Evolutionary conservation across 2,329 filamentous ascomycete species (phyloP).

Genomic region (Scedosporium minutisporum): DNA sequence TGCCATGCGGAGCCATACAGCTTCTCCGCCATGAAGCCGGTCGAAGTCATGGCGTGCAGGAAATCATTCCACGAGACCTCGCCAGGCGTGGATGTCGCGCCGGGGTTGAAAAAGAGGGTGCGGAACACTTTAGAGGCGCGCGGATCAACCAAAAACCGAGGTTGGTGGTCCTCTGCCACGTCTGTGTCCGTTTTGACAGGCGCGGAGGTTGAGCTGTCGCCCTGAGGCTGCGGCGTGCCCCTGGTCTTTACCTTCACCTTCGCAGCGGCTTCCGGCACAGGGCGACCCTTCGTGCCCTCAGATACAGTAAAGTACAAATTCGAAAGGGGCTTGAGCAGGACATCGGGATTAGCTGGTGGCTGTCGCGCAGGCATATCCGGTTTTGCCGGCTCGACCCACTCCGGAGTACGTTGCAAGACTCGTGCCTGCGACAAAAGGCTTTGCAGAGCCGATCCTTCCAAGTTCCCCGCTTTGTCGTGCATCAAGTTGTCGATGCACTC

Average conservation of each 20-base stretch:
- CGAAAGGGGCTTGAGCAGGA: background rate
- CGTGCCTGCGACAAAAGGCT: constrained; percentile 23
- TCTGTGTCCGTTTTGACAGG: background rate
- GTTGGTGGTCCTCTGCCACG: background rate
- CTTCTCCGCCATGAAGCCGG: constrained; percentile 44
- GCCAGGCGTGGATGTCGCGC: constrained; percentile 26
- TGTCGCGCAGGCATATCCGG: constrained; percentile 1
- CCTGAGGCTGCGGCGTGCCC: background rate
- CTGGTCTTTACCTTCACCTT: constrained; percentile 15
- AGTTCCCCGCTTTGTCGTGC: constrained; percentile 10
- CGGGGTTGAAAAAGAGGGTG: constrained; percentile 31
- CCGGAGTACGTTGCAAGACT: constrained; percentile 34
- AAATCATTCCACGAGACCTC: constrained; percentile 46
- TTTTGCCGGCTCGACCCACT: constrained; percentile 31
- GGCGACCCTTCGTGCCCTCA: background rate
- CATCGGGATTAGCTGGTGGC: background rate
- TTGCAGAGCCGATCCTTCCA: constrained; percentile 17
- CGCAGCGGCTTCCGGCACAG: background rate
- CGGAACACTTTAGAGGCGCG: constrained; percentile 25
- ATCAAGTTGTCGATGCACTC: constrained; percentile 19
- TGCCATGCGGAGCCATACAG: constrained; percentile 54
- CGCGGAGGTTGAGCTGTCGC: background rate
- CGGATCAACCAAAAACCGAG: constrained; percentile 17
- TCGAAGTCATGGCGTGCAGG: constrained; percentile 37
- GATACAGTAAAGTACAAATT: background rate